phyloP scores from a whole-genome alignment of 2,329 filamentous ascomycete species.

The Ophiostoma himal-ulmi region DNA sequence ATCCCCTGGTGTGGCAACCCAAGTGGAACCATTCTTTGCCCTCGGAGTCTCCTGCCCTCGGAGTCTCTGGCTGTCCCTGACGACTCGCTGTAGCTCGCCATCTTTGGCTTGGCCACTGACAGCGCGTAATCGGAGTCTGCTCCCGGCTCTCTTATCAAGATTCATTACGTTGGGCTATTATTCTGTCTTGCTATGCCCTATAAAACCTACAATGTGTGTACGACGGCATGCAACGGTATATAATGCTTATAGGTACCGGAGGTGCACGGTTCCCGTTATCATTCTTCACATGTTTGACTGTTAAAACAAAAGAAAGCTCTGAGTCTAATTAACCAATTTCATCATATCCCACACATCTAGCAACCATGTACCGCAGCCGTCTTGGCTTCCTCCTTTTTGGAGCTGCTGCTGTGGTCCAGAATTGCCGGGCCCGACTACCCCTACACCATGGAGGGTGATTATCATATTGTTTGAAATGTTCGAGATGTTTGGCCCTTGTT shows the following conservation, averaged over 20 bases:
- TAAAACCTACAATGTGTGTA: neutral
- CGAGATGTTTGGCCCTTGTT: no score
- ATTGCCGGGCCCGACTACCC: slow-evolving; percentile 17
- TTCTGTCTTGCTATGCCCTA: neutral
- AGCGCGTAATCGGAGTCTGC: neutral
- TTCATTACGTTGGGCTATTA: neutral
- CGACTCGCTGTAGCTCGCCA: neutral
- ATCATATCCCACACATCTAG: neutral
- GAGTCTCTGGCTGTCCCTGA: neutral
- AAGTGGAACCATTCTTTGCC: neutral
- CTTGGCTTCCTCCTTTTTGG: slow-evolving; percentile 11
- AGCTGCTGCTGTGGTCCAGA: neutral
- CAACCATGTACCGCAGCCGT: neutral
- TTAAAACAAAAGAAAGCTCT: neutral
- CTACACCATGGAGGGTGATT: slow-evolving; percentile 17
- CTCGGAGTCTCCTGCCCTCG: slow-evolving; percentile 5
- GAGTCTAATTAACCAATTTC: neutral
- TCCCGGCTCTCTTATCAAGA: neutral
- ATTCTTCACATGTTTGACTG: neutral
- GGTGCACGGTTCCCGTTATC: neutral
- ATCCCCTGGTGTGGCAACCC: neutral
- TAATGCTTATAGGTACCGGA: neutral
- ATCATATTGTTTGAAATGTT: neutral
- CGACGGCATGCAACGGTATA: neutral
- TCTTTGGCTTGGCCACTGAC: neutral